A percentile compares a stretch with the other conserved stretches of the same genome.
These are phyloP conservation scores for Mrakia hoshinonis DNA, from an alignment of 768 basidiomycete genomes.

Conservation along the genomic window DNA sequence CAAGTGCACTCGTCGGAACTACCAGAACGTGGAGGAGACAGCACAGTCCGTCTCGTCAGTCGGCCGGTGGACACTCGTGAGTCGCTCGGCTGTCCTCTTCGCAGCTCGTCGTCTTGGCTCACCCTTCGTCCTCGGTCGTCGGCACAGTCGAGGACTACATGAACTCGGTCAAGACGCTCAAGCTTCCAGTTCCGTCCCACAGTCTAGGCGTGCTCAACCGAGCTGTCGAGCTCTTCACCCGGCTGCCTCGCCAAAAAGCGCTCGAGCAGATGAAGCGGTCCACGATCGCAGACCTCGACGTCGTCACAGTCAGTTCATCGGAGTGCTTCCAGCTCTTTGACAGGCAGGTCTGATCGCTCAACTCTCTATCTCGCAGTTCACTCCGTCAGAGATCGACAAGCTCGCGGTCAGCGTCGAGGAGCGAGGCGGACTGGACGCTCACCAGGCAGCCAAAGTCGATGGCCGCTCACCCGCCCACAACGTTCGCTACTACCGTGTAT, in stretches of 20 bases:
- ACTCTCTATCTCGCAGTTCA: background rate
- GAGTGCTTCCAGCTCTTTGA: background rate
- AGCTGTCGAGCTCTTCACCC: conserved; percentile 19
- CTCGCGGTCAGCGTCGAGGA: conserved; percentile 14
- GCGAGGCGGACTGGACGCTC: conserved; percentile 24
- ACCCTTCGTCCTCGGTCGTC: no score
- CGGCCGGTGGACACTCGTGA: background rate
- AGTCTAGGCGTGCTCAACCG: conserved; percentile 2
- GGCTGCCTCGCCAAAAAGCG: conserved; percentile 1
- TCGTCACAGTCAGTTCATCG: conserved; percentile 2
- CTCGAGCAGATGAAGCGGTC: conserved; percentile 9
- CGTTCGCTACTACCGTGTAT: conserved; percentile 18
- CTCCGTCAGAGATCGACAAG: background rate
- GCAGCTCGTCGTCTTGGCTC: background rate
- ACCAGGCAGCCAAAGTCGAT: conserved; percentile 1
- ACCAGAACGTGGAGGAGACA: conserved; percentile 8
- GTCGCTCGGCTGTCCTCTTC: background rate
- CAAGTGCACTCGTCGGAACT: conserved; percentile 6
- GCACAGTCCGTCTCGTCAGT: background rate
- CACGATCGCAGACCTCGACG: conserved; percentile 7
- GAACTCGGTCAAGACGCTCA: conserved; percentile 2
- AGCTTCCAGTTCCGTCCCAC: background rate
- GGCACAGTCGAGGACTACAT: conserved; percentile 8
- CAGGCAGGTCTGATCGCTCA: background rate
- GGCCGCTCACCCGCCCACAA: conserved; percentile 15